These are phyloP conservation scores for Phyllosticta capitalensis DNA, from an alignment of 2,329 filamentous ascomycete species.

Conservation along the genomic window DNA sequence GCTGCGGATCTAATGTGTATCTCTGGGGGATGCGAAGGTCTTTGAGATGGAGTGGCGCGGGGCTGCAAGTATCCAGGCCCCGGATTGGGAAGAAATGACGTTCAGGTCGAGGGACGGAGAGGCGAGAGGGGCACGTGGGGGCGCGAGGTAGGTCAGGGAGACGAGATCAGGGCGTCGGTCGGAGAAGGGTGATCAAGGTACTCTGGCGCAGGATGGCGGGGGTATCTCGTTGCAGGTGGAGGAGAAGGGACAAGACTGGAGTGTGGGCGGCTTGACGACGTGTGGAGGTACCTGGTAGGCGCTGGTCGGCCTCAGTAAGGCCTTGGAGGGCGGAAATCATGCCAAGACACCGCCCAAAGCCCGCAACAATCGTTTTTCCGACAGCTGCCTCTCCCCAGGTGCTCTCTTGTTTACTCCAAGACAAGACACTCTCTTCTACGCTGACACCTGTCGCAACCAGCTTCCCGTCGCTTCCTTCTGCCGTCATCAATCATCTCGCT, in stretches of 20 bases:
- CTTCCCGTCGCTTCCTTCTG: neutral
- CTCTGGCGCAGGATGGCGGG: neutral
- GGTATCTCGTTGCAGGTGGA: constrained; percentile 8
- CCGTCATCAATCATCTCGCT: neutral
- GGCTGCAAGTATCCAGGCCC: constrained; percentile 26
- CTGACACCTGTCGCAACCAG: neutral
- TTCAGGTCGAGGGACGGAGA: constrained; percentile 18
- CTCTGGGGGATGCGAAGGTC: constrained; percentile 21
- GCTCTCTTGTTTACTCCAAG: neutral
- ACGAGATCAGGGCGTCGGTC: neutral
- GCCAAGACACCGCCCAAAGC: constrained; percentile 1
- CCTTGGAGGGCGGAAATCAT: constrained; percentile 8
- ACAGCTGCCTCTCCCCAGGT: neutral
- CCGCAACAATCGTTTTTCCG: constrained; percentile 5
- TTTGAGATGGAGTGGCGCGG: constrained; percentile 16
- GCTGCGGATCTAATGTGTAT: constrained; percentile 16
- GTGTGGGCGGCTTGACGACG: constrained; percentile 7
- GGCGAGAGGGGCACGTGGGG: constrained; percentile 11
- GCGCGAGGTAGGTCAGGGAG: neutral
- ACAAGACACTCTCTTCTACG: neutral
- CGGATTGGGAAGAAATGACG: constrained; percentile 29
- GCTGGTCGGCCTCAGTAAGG: constrained; percentile 3
- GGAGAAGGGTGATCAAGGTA: neutral
- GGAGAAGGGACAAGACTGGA: neutral
- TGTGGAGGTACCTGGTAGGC: constrained; percentile 2